phyloP scores from a whole-genome alignment of 768 basidiomycete species.

The Leccinum broughii region DNA sequence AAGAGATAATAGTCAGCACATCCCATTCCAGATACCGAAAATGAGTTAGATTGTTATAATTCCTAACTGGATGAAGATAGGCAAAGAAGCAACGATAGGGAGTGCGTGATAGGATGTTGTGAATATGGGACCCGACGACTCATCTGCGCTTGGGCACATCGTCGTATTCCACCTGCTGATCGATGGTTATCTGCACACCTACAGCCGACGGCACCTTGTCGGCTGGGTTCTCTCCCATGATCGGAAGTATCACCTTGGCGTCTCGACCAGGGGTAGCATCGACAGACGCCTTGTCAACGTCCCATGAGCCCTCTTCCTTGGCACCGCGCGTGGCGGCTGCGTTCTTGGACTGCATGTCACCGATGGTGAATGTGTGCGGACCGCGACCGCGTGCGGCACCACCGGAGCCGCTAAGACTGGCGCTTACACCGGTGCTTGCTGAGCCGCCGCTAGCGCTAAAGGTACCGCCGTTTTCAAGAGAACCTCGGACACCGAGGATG shows the following conservation, averaged over 20 bases:
- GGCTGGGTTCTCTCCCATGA: slow-evolving; percentile 31
- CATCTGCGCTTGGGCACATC: slow-evolving; percentile 21
- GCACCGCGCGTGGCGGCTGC: slow-evolving; percentile 41
- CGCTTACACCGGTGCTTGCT: slow-evolving; percentile 45
- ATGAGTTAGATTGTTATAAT: neutral
- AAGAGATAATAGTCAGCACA: slow-evolving; percentile 1
- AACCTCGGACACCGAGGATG: slow-evolving; percentile 78
- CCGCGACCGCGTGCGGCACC: slow-evolving; percentile 30
- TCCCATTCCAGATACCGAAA: slow-evolving; percentile 11
- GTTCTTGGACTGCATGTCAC: slow-evolving; percentile 54
- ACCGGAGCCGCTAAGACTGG: slow-evolving; percentile 32
- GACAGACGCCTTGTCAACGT: slow-evolving; percentile 43
- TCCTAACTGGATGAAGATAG: neutral
- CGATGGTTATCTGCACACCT: slow-evolving; percentile 63
- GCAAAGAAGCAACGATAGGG: neutral
- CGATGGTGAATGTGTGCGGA: slow-evolving; percentile 41
- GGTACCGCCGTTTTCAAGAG: slow-evolving; percentile 67
- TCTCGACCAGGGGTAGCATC: slow-evolving; percentile 34
- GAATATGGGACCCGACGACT: neutral
- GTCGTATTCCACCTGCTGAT: slow-evolving; percentile 57
- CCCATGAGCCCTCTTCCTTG: slow-evolving; percentile 43
- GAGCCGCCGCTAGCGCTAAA: slow-evolving; percentile 59
- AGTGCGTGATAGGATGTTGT: neutral
- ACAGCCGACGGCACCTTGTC: slow-evolving; percentile 21
- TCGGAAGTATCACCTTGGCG: slow-evolving; percentile 38